Evolutionary conservation across 1,284 basidiomycete genomes (phyloP).

Genomic region (Malassezia obtusa): DNA sequence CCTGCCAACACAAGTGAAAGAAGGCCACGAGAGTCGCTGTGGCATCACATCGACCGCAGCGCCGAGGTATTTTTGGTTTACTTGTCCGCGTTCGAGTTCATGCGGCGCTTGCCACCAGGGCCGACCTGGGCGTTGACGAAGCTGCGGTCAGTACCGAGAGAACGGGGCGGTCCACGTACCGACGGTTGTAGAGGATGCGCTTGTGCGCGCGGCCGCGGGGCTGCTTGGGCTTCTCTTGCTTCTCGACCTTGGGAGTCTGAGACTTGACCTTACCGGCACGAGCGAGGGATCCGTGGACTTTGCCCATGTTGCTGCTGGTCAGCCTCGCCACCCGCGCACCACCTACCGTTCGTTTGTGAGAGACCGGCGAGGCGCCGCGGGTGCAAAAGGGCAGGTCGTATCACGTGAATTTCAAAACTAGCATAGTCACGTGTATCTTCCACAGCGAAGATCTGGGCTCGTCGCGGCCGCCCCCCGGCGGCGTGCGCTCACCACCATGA

Average conservation of each 20-base stretch:
- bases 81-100: slow-evolving; percentile 53
- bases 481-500: slow-evolving; percentile 24
- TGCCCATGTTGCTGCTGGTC: slow-evolving; percentile 51
- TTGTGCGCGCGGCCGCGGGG: slow-evolving; percentile 95
- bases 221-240: slow-evolving; percentile 94
- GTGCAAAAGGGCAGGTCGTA: not conserved
- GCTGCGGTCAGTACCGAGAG: slow-evolving; percentile 52
- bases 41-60: too few relatives aligned
- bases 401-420: slow-evolving; percentile 15
- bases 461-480: not conserved
- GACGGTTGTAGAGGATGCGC: slow-evolving; percentile 84
- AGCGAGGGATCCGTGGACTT: slow-evolving; percentile 97
- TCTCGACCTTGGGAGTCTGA: slow-evolving; percentile 80
- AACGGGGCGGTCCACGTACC: slow-evolving; percentile 54
- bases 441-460: not conserved
- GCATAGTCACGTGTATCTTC: slow-evolving; percentile 4
- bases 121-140: slow-evolving; percentile 89
- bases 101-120: slow-evolving; percentile 85
- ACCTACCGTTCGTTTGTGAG: slow-evolving; percentile 15
- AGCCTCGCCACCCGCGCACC: slow-evolving; percentile 1
- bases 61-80: slow-evolving; percentile 44
- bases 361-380: not conserved
- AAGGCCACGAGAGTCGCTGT: too few relatives aligned
- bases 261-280: slow-evolving; percentile 99
- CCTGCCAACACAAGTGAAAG: not conserved